Percentiles rank a stretch among this genome's conserved stretches.
These are phyloP conservation scores for Chrysosporium keratinophilum DNA, from an alignment of 2,329 filamentous ascomycete genomes.

Conservation along the genomic window DNA sequence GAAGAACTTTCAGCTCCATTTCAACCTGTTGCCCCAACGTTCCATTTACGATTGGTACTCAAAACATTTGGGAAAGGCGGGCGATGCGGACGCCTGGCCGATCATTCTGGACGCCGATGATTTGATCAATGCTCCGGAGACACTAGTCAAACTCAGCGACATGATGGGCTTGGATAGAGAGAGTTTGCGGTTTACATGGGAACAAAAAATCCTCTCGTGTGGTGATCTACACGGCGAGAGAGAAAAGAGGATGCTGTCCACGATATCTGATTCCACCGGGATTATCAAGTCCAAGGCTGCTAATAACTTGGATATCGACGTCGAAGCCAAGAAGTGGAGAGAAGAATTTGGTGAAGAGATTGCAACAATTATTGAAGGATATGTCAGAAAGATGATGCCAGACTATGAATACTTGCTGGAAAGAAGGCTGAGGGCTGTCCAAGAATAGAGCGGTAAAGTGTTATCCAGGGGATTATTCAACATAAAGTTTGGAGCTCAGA, in stretches of 20 bases:
- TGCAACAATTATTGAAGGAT: conserved; percentile 20
- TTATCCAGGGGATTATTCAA: too few relatives aligned
- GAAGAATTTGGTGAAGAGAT: conserved; percentile 27
- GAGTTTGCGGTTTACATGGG: conserved; percentile 27
- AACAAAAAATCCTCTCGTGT: neutral
- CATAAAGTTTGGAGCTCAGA: too few relatives aligned
- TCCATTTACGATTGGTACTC: conserved; percentile 30
- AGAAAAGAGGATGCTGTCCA: conserved; percentile 21
- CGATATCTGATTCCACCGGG: conserved; percentile 26
- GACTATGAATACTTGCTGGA: conserved; percentile 34
- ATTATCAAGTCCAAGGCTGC: conserved; percentile 27
- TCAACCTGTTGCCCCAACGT: conserved; percentile 26
- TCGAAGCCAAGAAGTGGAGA: conserved; percentile 29
- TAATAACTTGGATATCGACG: conserved; percentile 25
- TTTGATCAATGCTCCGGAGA: conserved; percentile 26
- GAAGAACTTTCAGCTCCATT: conserved; percentile 14
- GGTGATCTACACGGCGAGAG: neutral
- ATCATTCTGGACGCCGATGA: conserved; percentile 33
- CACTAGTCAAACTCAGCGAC: conserved; percentile 24
- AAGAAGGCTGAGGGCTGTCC: conserved; percentile 4
- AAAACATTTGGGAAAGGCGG: conserved; percentile 17
- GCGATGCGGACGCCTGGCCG: conserved; percentile 16
- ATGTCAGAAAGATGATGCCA: conserved; percentile 27
- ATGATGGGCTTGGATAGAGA: conserved; percentile 27
- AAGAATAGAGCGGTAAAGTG: neutral